Evolutionary conservation across 2,329 filamentous ascomycete genomes (phyloP).

Genomic region (Huntiella moniliformis): DNA sequence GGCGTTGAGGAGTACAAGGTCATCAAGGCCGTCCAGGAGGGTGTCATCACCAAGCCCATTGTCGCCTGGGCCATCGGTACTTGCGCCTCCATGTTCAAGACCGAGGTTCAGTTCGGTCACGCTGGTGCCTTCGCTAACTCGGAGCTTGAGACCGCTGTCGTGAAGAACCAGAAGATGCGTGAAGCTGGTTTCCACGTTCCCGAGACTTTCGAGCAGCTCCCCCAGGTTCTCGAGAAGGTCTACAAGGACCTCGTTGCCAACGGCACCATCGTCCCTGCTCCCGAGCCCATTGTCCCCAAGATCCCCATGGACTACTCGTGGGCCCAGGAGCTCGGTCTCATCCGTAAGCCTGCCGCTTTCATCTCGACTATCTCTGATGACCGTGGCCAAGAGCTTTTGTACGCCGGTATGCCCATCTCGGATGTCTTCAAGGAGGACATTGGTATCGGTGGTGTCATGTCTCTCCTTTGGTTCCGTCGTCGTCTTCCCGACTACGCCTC

Average conservation of each 20-base stretch:
- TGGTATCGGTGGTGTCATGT: constrained; percentile 99
- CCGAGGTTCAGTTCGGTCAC: constrained; percentile 98
- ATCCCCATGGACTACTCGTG: constrained; percentile 99
- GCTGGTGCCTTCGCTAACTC: constrained; percentile 98
- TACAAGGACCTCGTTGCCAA: constrained; percentile 77
- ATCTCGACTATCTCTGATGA: constrained; percentile 99
- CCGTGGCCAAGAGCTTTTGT: constrained; percentile 96
- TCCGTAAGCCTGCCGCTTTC: constrained; percentile 98
- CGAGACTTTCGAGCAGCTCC: constrained; percentile 92
- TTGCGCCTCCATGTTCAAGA: constrained; percentile 99
- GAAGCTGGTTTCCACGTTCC: constrained; percentile 90
- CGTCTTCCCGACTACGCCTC: constrained; percentile 88
- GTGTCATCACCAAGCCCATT: constrained; percentile 91
- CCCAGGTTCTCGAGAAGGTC: constrained; percentile 52
- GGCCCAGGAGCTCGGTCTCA: constrained; percentile 97
- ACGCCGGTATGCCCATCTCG: constrained; percentile 99
- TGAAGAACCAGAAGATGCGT: constrained; percentile 94
- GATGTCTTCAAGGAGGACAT: constrained; percentile 99
- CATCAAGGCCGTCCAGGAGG: constrained; percentile 90
- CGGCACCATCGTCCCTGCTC: constrained; percentile 66
- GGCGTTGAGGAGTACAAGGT: constrained; percentile 99
- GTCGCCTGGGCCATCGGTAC: constrained; percentile 99
- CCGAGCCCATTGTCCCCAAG: constrained; percentile 90
- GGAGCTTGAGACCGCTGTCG: constrained; percentile 86
- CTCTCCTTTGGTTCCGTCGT: constrained; percentile 97